Evolutionary conservation across 768 basidiomycete species (phyloP).

Genomic region (Pluteus cervinus): DNA sequence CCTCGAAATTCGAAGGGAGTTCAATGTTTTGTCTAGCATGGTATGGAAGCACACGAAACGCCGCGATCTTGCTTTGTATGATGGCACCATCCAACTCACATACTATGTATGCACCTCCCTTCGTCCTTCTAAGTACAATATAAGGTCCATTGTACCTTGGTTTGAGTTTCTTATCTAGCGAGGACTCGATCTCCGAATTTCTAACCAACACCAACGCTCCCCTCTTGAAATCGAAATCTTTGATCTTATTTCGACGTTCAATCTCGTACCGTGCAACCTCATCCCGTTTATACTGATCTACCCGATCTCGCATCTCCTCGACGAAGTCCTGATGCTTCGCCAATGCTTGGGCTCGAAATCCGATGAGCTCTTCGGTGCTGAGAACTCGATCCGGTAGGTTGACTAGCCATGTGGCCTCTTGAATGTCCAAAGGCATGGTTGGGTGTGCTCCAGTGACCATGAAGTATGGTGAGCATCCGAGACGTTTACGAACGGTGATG

Average conservation of each 20-base stretch:
- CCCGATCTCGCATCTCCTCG: conserved; percentile 1
- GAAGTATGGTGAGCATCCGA: conserved; percentile 29
- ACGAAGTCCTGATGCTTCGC: conserved; percentile 14
- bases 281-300: conserved; percentile 8
- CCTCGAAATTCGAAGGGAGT: neutral
- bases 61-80: conserved; percentile 10
- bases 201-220: conserved; percentile 28
- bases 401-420: conserved; percentile 24
- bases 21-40: conserved; percentile 9
- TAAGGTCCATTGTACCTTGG: conserved; percentile 28
- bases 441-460: conserved; percentile 24
- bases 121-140: conserved; percentile 19
- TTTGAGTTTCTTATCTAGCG: conserved; percentile 21
- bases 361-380: conserved; percentile 17
- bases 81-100: conserved; percentile 15
- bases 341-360: conserved; percentile 14
- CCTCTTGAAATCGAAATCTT: conserved; percentile 18
- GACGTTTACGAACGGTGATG: conserved; percentile 18
- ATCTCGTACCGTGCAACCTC: conserved; percentile 13
- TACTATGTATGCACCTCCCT: conserved; percentile 20
- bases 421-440: conserved; percentile 23
- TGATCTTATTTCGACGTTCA: conserved; percentile 14
- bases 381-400: conserved; percentile 13
- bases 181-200: conserved; percentile 24
- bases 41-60: conserved; percentile 20